Evolutionary conservation across 129 eudicot species (phyloP).

Genomic region (Pseudognaphalium luteoalbum): DNA sequence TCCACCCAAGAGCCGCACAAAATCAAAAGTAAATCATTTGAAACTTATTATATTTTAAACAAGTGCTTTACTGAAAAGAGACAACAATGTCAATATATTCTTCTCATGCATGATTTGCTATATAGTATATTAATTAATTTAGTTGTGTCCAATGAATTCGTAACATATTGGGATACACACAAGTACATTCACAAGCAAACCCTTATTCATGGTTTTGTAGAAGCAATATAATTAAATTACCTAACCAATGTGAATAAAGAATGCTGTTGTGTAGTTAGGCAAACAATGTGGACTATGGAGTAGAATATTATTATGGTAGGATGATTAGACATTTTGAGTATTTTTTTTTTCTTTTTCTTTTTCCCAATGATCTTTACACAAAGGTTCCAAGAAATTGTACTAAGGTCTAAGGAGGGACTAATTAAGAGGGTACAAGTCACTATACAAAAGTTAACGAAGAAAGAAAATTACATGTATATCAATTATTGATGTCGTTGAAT

Average conservation of each 20-base stretch:
- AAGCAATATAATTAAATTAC: not conserved
- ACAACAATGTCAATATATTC: constrained; percentile 23
- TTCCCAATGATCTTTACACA: not conserved
- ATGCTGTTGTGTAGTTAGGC: constrained; percentile 12
- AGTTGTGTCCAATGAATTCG: constrained; percentile 10
- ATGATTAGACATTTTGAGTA: not conserved
- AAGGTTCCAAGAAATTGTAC: no score
- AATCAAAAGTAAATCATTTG: constrained; percentile 25
- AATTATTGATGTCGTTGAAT: no score
- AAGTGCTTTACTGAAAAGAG: constrained; percentile 22
- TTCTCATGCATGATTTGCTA: constrained; percentile 17
- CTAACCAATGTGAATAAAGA: constrained; percentile 12
- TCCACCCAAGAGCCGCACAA: constrained; percentile 20
- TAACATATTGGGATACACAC: constrained; percentile 22
- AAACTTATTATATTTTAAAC: not conserved
- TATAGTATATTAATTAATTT: not conserved
- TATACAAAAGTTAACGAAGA: no score
- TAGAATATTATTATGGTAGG: not conserved
- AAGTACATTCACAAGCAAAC: constrained; percentile 11
- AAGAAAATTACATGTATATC: no score
- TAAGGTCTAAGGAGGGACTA: no score
- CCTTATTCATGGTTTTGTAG: constrained; percentile 7
- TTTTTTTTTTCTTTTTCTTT: no score
- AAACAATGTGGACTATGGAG: constrained; percentile 12
- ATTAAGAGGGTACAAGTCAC: no score